These are phyloP conservation scores for Kluyveromyces nonfermentans DNA, from an alignment of 805 yeast species.

Conservation along the genomic window DNA sequence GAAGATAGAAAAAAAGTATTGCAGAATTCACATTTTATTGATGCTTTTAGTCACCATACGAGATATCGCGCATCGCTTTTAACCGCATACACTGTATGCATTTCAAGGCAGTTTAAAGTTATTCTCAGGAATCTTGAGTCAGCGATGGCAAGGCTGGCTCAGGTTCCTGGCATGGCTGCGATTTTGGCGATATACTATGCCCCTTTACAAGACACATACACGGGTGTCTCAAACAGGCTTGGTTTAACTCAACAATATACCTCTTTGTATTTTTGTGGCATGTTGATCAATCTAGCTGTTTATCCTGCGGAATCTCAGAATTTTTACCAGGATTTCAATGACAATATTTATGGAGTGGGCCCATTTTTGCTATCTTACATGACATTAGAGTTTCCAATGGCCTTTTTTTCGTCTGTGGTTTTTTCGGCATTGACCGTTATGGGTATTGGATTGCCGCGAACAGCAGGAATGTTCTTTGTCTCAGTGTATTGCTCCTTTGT, in stretches of 20 bases:
- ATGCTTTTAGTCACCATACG: conserved; percentile 14
- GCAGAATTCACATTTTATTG: conserved; percentile 9
- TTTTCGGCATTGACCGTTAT: conserved; percentile 36
- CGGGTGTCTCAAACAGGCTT: conserved; percentile 55
- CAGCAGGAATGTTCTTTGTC: conserved; percentile 57
- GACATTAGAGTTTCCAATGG: conserved; percentile 26
- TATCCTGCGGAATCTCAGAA: conserved; percentile 67
- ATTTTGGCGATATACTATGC: conserved; percentile 61
- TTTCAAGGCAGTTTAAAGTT: conserved; percentile 29
- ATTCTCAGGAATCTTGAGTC: conserved; percentile 47
- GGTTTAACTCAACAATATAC: conserved; percentile 70
- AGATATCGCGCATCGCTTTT: conserved; percentile 14
- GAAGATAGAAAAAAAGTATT: conserved; percentile 5
- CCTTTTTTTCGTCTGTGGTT: conserved; percentile 8
- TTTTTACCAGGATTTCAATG: conserved; percentile 72
- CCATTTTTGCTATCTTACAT: conserved; percentile 44
- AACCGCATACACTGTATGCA: conserved; percentile 32
- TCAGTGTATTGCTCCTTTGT: conserved; percentile 45
- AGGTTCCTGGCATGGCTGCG: conserved; percentile 53
- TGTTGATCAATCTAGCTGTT: conserved; percentile 66
- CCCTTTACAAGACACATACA: conserved; percentile 38
- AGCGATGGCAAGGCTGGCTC: conserved; percentile 53
- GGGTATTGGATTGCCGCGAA: conserved; percentile 63
- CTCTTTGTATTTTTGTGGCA: conserved; percentile 68
- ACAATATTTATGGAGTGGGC: conserved; percentile 54